Evolutionary conservation across 225 moss, liverwort and hornwort genomes (phyloP), one percentile per base, ranked within the genome.

Genomic region (Neckera pumila): DNA sequence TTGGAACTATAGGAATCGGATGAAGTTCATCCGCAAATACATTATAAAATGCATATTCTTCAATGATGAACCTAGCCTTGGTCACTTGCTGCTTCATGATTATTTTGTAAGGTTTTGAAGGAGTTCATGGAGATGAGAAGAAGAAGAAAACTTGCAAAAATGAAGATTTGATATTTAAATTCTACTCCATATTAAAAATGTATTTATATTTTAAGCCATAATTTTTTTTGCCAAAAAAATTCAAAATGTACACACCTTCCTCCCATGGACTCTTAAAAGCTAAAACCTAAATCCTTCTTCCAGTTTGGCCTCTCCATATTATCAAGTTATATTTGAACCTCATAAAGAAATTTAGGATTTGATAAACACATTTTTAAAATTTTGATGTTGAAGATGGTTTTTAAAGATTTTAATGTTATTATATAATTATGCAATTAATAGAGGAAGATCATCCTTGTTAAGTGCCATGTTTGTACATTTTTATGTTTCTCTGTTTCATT

Each of bases 21-120:
- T 49, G 49, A 49, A 31, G 12, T 75, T 12, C 33, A 49, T 49
- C 2, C n/a, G n/a, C n/a, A n/a, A n/a, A n/a, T n/a, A n/a, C n/a
- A n/a, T n/a, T n/a, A n/a, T n/a, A n/a, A n/a, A n/a, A n/a, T n/a
- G n/a, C n/a, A n/a, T n/a, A n/a, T n/a, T n/a, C n/a, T n/a, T n/a
- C 20, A 75, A 33, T 33, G 12, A 49, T 43, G 2, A 0, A 1
- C 2, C 4, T 47, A 30, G 1, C 1, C 1, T 0, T 74, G 3
- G 19, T 49, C 49, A 34, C 33, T 34, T 13, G 4, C 0, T 54
- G 23, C 36, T 76, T 54, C 12, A 36, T 9, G 9, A 76, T 53
- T 14, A 23, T 36, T 54, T 0, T 14, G 0, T 2, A 76, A 22
- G 0, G 9, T 34, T 76, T 0, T 0, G 0, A 22, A 23, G 2